Base-by-base conservation (phyloP, 1,139 yeast species). In the Blastobotrys proliferans region DNA sequence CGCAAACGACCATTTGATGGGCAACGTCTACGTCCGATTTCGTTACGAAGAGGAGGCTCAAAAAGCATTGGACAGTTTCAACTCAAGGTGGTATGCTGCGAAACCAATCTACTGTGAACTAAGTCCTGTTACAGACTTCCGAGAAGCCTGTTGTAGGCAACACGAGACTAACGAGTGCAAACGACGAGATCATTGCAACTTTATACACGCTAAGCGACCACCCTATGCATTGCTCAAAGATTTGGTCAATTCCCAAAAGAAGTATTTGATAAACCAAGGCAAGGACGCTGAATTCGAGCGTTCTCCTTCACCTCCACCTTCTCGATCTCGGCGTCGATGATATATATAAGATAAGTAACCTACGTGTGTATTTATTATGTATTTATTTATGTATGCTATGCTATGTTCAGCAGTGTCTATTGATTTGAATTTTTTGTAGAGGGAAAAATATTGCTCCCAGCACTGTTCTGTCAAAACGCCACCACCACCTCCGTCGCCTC, bases 181-280 rank as follows among this genome's bases (percentile, higher is more conserved):
- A 21, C 73, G 97, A 58, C 92, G 88, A 1, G 87, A 83, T 25
- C 74, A 75, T 55, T 90, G 97, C 63, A 90, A 90, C 63, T 87
- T 85, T 62, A 83, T 88, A 76, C 97, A 90, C 62, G 73, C 83
- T 1, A 71, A 81, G 51, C 66, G 73, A 30, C 90, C 94, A 0
- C 63, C 75, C 1, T 57, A 60, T 11, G 66, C 59, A 16, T 57
- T 82, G 26, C 63, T 68, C 37, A 60, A 59, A 17, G 66, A 64
- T 16, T 59, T 83, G 44, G 62, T 59, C 35, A 45, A 56, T 16
- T 57, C 70, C 3, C 73, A 68, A 55, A 54, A 53, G 49, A 60
- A 61, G 48, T 62, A 55, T 38, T 43, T 49, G 26, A 18, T 34
- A 29, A 42, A 44, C 33, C 35, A 30, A 18, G 41, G 41, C 4